phyloP scores from a whole-genome alignment of 352 stramenopile species.

The Phytophthora multivora region DNA sequence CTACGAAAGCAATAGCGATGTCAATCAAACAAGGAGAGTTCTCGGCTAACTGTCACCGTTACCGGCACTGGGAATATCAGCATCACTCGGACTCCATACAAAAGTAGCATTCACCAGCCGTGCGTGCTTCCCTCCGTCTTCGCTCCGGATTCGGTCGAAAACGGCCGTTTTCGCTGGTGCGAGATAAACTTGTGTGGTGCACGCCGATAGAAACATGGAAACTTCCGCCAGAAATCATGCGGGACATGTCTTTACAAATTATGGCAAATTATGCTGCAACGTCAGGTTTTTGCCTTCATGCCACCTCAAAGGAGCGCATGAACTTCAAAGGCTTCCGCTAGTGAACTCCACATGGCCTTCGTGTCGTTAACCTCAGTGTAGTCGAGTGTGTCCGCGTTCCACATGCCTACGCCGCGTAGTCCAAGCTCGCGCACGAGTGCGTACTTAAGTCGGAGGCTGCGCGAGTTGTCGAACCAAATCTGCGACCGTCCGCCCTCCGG shows the following conservation, averaged over 20 bases:
- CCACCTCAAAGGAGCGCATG: no score
- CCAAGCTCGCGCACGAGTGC: constrained; percentile 47
- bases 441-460: constrained; percentile 66
- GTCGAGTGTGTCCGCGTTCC: constrained; percentile 81
- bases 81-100: not conserved
- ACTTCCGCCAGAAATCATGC: constrained; percentile 29
- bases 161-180: constrained; percentile 21
- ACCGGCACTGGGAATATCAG: constrained; percentile 9
- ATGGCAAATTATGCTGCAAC: no score
- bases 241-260: constrained; percentile 21
- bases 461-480: constrained; percentile 79
- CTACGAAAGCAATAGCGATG: constrained; percentile 4
- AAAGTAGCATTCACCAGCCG: constrained; percentile 2
- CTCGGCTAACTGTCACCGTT: constrained; percentile 5
- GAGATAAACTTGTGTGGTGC: constrained; percentile 1
- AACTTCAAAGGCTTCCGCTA: constrained; percentile 37
- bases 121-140: constrained; percentile 16
- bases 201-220: constrained; percentile 33
- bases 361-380: constrained; percentile 52
- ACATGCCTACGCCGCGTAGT: constrained; percentile 79
- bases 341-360: constrained; percentile 57
- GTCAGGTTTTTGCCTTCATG: not conserved
- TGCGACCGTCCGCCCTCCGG: constrained; percentile 32
- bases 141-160: constrained; percentile 12
- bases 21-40: constrained; percentile 12